These are phyloP conservation scores for Stylosanthes scabra DNA, from an alignment of 331 rosid genomes.

Conservation along the genomic window DNA sequence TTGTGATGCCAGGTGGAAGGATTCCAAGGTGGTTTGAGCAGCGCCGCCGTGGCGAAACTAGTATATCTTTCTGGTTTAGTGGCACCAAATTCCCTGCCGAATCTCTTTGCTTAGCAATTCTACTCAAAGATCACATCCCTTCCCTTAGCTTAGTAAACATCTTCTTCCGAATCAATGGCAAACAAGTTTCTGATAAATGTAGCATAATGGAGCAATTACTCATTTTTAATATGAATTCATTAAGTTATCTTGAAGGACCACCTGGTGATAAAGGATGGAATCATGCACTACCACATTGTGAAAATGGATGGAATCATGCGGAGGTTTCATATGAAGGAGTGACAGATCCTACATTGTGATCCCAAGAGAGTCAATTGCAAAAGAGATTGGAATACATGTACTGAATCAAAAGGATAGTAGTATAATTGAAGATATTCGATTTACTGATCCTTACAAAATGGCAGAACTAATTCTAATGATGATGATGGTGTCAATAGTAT, in stretches of 20 bases:
- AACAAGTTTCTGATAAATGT: too few species aligned
- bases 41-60: neutral
- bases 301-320: slow-evolving; percentile 35
- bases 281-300: too few species aligned
- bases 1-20: neutral
- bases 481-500: neutral
- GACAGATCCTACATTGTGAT: too few species aligned
- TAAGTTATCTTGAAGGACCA: neutral
- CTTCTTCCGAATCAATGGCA: slow-evolving; percentile 10
- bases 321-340: neutral
- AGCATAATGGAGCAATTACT: too few species aligned
- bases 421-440: slow-evolving; percentile 16
- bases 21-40: slow-evolving; percentile 26
- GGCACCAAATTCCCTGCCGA: too few species aligned
- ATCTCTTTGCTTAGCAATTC: neutral
- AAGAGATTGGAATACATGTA: too few species aligned
- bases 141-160: too few species aligned
- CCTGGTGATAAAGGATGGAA: too few species aligned
- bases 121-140: neutral
- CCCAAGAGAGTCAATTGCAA: neutral
- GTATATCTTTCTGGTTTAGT: slow-evolving; percentile 15
- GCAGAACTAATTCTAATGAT: too few species aligned
- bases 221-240: neutral
- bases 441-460: slow-evolving; percentile 10
- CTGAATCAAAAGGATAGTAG: too few species aligned